Percentiles rank a stretch among this genome's conserved stretches.
These are phyloP conservation scores for Lachancea thermotolerans DNA, from an alignment of 805 yeast species.

Conservation along the genomic window DNA sequence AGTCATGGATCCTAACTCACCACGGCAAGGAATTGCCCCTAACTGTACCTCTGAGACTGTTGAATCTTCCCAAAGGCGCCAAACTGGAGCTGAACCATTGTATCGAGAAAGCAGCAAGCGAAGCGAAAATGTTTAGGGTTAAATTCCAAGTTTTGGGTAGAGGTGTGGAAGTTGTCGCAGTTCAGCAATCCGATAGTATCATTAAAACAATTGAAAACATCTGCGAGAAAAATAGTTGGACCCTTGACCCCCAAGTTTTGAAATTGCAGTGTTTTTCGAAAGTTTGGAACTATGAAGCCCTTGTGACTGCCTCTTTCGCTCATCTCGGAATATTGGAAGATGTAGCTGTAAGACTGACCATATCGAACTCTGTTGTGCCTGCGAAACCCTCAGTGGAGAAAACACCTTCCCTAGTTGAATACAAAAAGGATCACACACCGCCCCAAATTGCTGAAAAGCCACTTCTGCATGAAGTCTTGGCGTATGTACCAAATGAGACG, in stretches of 20 bases:
- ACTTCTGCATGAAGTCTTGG: conserved; percentile 17
- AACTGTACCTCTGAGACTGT: conserved; percentile 38
- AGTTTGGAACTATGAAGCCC: conserved; percentile 7
- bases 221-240: conserved; percentile 13
- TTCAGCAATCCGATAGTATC: conserved; percentile 15
- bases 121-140: conserved; percentile 20
- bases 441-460: background rate
- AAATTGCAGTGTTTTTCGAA: conserved; percentile 24
- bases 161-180: conserved; percentile 22
- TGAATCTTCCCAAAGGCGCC: conserved; percentile 40
- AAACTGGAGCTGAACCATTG: conserved; percentile 30
- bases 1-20: conserved; percentile 26
- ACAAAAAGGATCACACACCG: too few species aligned
- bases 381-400: background rate
- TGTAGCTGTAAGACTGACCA: conserved; percentile 2
- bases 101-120: conserved; percentile 1
- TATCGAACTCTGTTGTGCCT: background rate
- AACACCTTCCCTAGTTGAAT: too few species aligned
- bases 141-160: conserved; percentile 27
- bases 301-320: conserved; percentile 4
- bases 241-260: background rate
- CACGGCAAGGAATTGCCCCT: conserved; percentile 31
- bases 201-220: conserved; percentile 13
- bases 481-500: conserved; percentile 17
- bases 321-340: conserved; percentile 6